Percentiles rank a stretch among this genome's conserved stretches.
phyloP scores from a whole-genome alignment of 495 filamentous ascomycete genomes.

The Neurospora sp. region DNA sequence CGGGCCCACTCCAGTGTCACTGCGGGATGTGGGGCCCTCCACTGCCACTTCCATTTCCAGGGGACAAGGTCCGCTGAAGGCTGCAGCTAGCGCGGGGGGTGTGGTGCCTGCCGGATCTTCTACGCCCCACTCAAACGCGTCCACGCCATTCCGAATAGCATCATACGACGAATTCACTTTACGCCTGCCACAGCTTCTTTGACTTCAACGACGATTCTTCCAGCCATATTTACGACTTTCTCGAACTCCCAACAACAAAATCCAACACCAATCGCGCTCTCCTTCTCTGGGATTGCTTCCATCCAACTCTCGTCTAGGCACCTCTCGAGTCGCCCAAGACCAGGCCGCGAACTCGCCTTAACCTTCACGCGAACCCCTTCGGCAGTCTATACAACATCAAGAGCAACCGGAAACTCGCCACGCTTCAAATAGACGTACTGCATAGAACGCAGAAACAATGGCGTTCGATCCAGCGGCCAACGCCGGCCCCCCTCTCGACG shows the following conservation, averaged over 20 bases:
- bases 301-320: background rate
- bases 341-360: background rate
- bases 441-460: background rate
- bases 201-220: too few relatives aligned
- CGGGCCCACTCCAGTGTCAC: background rate
- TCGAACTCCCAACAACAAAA: background rate
- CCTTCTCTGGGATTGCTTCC: background rate
- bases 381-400: background rate
- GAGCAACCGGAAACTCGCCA: too few relatives aligned
- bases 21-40: background rate
- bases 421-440: background rate
- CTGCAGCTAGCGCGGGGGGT: background rate
- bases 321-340: background rate
- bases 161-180: background rate
- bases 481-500: conserved; percentile 57
- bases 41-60: background rate
- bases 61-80: background rate
- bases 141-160: background rate
- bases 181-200: background rate
- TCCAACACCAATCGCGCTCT: background rate
- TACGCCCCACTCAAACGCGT: background rate
- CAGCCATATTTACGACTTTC: too few relatives aligned
- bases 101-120: background rate
- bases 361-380: background rate
- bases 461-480: conserved; percentile 1